Percentiles rank a stretch among this genome's conserved stretches.
phyloP scores from a whole-genome alignment of 345 rosid genomes.

The Brassica cretica region DNA sequence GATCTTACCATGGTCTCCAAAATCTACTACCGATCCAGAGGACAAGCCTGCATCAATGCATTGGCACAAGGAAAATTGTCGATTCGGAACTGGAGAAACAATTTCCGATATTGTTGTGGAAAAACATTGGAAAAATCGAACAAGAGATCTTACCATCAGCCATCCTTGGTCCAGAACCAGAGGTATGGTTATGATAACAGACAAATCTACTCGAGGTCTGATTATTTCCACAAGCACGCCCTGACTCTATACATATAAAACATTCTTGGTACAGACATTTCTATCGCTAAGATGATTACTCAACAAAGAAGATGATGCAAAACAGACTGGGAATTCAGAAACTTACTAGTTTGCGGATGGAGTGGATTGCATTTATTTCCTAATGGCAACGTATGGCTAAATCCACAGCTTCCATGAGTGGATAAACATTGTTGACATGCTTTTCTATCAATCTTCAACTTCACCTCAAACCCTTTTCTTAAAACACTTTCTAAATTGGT shows the following conservation, averaged over 20 bases:
- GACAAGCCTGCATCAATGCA: not conserved
- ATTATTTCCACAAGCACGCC: not conserved
- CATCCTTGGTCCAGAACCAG: not conserved
- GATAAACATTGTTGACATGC: not conserved
- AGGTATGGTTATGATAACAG: not conserved
- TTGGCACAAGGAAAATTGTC: too few relatives aligned
- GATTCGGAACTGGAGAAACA: too few relatives aligned
- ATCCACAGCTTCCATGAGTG: not conserved
- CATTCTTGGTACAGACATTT: not conserved
- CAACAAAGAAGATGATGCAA: not conserved
- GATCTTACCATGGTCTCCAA: not conserved
- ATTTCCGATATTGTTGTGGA: not conserved
- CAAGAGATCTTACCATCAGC: not conserved
- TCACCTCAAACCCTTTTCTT: constrained; percentile 1
- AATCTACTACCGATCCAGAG: not conserved
- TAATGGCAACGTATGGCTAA: not conserved
- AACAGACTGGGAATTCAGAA: not conserved
- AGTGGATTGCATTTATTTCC: not conserved
- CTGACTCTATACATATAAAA: not conserved
- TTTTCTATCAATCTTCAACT: not conserved
- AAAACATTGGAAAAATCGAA: not conserved
- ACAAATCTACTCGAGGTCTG: not conserved
- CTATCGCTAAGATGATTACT: not conserved
- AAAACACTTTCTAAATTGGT: not conserved
- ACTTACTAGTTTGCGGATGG: not conserved